Evolutionary conservation across 2,329 filamentous ascomycete species (phyloP), one percentile per base, ranked within the genome.

Genomic region (Macrophomina tecta): DNA sequence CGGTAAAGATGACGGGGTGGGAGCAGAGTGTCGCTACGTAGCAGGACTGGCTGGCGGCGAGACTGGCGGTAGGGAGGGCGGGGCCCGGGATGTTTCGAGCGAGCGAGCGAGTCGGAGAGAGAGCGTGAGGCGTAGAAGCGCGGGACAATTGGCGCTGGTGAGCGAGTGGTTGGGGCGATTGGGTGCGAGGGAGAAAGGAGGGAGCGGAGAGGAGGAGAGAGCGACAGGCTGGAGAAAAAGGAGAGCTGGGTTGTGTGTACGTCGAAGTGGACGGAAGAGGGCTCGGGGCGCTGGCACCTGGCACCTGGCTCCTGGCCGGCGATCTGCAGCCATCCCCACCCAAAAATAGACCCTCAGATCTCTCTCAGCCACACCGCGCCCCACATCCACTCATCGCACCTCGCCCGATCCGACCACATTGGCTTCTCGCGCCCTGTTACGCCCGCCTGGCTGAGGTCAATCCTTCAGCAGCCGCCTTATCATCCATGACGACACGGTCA

Each of bases 271-370:
- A 40, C 18, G 18, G 18, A 18, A 18, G 18, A 18, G 18, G 18
- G 18, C 18, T 18, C 18, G 18, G 18, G 18, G 18, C 18, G 18
- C 18, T 18, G 18, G 18, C 18, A 18, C 18, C 18, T 18, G 18
- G 18, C 18, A 18, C 18, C 18, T 18, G 18, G 18, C 18, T 1
- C 18, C 18, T 18, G 18, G 18, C 18, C 18, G 18, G 18, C 18
- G 18, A 18, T 18, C 18, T 65, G 51, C 45, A 38, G 16, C 55
- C 34, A 28, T 64, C 64, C n/a, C 28, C 18, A n/a, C n/a, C 64
- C 56, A 53, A 66, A 66, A 61, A 61, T 66, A 66, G 64, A 23
- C 45, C 14, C 18, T 34, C 28, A 62, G 42, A 62, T 62, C 58
- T 62, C 40, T 18, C 53, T 38, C 53, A 42, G 53, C 53, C 53